A percentile compares a stretch with the other conserved stretches of the same genome.
Conservation (phyloP, 2,329 filamentous ascomycete genomes). For the Colletotrichum melonis region DNA sequence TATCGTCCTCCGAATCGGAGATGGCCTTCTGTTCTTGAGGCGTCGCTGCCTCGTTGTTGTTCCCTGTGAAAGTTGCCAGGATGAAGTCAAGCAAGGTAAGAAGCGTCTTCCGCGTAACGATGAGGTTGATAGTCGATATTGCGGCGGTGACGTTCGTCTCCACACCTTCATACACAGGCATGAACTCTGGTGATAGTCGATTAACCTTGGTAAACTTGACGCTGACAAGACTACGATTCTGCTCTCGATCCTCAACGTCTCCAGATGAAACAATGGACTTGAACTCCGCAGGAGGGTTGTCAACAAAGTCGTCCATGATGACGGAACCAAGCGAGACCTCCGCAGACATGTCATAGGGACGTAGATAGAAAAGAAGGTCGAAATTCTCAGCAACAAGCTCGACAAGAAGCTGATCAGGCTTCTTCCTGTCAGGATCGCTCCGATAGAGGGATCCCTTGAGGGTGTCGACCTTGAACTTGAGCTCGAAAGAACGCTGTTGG, state of each 20-base stretch:
- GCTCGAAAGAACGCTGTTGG: slow-evolving; percentile 92
- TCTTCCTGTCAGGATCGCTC: slow-evolving; percentile 81
- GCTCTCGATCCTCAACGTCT: slow-evolving; percentile 76
- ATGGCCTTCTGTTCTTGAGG: slow-evolving; percentile 49
- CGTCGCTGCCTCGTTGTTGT: slow-evolving; percentile 54
- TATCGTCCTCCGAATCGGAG: slow-evolving; percentile 48
- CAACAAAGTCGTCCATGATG: slow-evolving; percentile 94
- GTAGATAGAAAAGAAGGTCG: slow-evolving; percentile 85
- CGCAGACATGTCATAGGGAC: slow-evolving; percentile 92
- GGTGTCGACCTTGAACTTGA: slow-evolving; percentile 95
- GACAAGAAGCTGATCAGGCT: slow-evolving; percentile 84
- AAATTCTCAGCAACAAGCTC: slow-evolving; percentile 93
- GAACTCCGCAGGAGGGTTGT: slow-evolving; percentile 88
- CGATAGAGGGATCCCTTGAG: slow-evolving; percentile 92
- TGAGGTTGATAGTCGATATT: slow-evolving; percentile 94
- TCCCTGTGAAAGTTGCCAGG: slow-evolving; percentile 85
- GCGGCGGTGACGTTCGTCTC: slow-evolving; percentile 92
- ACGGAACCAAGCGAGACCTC: slow-evolving; percentile 89
- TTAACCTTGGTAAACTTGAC: slow-evolving; percentile 94
- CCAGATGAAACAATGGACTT: slow-evolving; percentile 96
- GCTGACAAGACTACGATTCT: slow-evolving; percentile 84
- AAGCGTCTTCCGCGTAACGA: slow-evolving; percentile 93
- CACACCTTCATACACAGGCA: slow-evolving; percentile 90
- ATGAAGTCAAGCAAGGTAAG: slow-evolving; percentile 95
- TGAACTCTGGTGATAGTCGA: slow-evolving; percentile 90